Base-by-base conservation (phyloP, 257 asterid genomes). In the Datura wrightii region DNA sequence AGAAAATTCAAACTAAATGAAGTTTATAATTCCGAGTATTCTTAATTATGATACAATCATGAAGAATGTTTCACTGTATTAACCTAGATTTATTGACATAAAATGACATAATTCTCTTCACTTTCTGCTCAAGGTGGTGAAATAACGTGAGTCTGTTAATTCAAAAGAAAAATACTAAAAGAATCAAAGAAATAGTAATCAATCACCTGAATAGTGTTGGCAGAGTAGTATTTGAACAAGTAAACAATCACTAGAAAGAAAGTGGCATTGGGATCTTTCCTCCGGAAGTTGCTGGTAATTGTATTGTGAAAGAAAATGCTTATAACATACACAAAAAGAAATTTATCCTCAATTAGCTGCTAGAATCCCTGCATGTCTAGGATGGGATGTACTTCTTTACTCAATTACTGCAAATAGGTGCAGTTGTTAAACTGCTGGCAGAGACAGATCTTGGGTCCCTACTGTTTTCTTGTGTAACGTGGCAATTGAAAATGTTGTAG, bases 391-490 rank as follows among this genome's bases (percentile, higher is more conserved):
- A 16, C 31, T 18, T 58, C 10, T 66, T 9, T 19, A 66, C 5
- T 66, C 48, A 41, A 36, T 36, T 3, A 65, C 10, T 65, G 74
- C 46, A 66, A 66, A 66, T 36, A 66, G 74, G 11, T 66, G 74
- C 48, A 71, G 79, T n/a, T 74, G 58, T 6, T 74, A 1, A 74
- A 74, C 80, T 74, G 80, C 42, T 74, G 42, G 59, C 19, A 48
- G 80, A 46, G 80, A 48, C 11, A 11, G 60, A 48, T 24, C 31
- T 24, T 24, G 31, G 31, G 31, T 24, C 31, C 31, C 31, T 24
- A 24, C 31, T 39, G 42, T 39, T 39, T 39, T 39, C 4, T 39
- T 39, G 42, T 2, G 42, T 39, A 39, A 39, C 42, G 4, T 39
- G 3, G 42, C 3, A 39, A 39, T 39, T 39, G 42, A 2, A 39